phyloP scores from a whole-genome alignment of 2,329 filamentous ascomycete species.

The Aureobasidium leucospermi region DNA sequence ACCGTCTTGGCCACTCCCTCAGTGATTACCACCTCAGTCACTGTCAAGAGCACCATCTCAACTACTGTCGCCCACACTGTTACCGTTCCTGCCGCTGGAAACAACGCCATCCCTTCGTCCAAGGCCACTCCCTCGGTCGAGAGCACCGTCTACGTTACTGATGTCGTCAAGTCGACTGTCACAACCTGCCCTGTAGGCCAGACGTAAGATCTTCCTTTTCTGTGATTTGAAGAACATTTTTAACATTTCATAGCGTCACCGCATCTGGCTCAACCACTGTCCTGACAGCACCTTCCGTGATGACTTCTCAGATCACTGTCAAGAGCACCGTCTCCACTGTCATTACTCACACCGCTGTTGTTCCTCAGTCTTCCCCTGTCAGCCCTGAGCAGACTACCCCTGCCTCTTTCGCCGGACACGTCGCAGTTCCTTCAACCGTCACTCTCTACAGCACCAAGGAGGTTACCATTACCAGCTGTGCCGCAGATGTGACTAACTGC shows the following conservation, averaged over 20 bases:
- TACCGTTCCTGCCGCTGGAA: conserved; percentile 4
- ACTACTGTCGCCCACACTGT: not conserved
- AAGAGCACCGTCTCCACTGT: conserved; percentile 30
- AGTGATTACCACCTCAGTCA: not conserved
- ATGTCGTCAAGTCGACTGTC: conserved; percentile 23
- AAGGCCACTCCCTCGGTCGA: not conserved
- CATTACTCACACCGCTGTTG: not conserved
- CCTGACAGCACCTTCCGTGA: conserved; percentile 22
- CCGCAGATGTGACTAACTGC: conserved; percentile 12
- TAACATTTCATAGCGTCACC: conserved; percentile 25
- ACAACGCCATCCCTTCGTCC: not conserved
- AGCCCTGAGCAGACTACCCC: not conserved
- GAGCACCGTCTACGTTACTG: conserved; percentile 12
- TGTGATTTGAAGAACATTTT: not conserved
- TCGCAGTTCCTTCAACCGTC: conserved; percentile 12
- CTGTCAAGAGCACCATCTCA: not conserved
- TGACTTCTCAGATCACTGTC: conserved; percentile 11
- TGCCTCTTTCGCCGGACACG: not conserved
- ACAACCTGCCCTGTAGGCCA: conserved; percentile 30
- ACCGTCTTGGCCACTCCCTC: conserved; percentile 3
- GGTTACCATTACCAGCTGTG: conserved; percentile 15
- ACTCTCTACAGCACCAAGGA: conserved; percentile 15
- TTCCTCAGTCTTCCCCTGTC: not conserved
- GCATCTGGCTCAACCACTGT: conserved; percentile 22
- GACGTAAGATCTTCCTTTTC: not conserved